These are phyloP conservation scores for Mucor circinelloides DNA, from an alignment of 371 early-diverging fungal species.

Conservation along the genomic window DNA sequence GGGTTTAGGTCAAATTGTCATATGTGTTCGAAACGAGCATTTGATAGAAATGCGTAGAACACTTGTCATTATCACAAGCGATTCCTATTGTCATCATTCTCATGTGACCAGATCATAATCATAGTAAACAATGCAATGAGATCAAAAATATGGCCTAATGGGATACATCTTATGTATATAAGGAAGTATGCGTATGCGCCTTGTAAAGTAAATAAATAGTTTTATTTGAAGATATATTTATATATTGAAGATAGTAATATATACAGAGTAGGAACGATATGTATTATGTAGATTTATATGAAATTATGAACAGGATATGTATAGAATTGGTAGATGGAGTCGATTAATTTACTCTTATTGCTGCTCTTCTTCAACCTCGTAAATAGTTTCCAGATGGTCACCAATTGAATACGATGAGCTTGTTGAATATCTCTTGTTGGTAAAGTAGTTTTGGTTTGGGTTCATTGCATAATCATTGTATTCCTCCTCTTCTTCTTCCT, in stretches of 20 bases:
- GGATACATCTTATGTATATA: neutral
- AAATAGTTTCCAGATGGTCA: neutral
- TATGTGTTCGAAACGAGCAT: neutral
- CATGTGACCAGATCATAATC: neutral
- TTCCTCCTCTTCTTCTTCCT: neutral
- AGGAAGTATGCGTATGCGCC: neutral
- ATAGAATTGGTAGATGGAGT: neutral
- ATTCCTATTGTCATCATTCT: neutral
- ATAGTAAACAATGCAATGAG: neutral
- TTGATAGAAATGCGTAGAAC: neutral
- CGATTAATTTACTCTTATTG: neutral
- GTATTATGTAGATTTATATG: neutral
- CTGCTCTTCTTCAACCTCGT: neutral
- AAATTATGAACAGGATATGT: neutral
- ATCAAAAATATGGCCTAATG: neutral
- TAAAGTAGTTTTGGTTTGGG: neutral
- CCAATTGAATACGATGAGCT: neutral
- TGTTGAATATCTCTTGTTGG: neutral
- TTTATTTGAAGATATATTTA: neutral
- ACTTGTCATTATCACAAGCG: neutral
- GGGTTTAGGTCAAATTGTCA: neutral
- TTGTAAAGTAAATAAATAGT: neutral
- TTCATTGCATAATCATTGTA: neutral
- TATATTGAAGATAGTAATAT: neutral
- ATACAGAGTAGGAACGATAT: neutral